Evolutionary conservation across 1,139 yeast genomes (phyloP).

Genomic region (Kluyveromyces marxianus): DNA sequence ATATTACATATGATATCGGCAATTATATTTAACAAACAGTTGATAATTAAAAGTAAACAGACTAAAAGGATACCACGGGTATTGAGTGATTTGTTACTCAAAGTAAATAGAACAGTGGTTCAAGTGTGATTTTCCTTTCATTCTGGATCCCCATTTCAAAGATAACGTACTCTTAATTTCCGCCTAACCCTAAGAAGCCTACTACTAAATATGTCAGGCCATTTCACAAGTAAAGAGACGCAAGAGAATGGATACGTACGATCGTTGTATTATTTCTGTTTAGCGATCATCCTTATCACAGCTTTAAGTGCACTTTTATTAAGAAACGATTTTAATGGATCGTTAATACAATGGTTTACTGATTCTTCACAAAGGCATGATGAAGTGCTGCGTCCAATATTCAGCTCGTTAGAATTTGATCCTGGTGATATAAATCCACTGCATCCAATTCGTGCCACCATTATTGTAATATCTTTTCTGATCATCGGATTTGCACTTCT

Average conservation of each 20-base stretch:
- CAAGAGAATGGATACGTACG: neutral
- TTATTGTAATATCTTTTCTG: conserved; percentile 14
- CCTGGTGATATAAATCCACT: conserved; percentile 22
- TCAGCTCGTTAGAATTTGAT: conserved; percentile 13
- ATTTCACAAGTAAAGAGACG: too few relatives aligned
- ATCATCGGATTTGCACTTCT: conserved; percentile 14
- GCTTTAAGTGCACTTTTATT: neutral
- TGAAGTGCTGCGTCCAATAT: conserved; percentile 6
- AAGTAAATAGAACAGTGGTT: too few relatives aligned
- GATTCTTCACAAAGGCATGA: neutral
- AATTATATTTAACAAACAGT: too few relatives aligned
- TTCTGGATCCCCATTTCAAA: too few relatives aligned
- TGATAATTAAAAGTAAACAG: too few relatives aligned
- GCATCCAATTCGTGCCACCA: conserved; percentile 12
- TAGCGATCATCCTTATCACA: neutral
- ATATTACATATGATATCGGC: too few relatives aligned
- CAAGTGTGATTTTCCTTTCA: too few relatives aligned
- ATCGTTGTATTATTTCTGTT: neutral
- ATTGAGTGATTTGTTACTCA: too few relatives aligned
- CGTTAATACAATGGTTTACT: neutral
- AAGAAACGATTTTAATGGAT: neutral
- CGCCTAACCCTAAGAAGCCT: too few relatives aligned
- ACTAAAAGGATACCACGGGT: too few relatives aligned
- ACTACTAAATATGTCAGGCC: too few relatives aligned
- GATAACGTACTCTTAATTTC: too few relatives aligned